These are phyloP conservation scores for Lycium ferocissimum DNA, from an alignment of 257 asterid species.

Conservation along the genomic window DNA sequence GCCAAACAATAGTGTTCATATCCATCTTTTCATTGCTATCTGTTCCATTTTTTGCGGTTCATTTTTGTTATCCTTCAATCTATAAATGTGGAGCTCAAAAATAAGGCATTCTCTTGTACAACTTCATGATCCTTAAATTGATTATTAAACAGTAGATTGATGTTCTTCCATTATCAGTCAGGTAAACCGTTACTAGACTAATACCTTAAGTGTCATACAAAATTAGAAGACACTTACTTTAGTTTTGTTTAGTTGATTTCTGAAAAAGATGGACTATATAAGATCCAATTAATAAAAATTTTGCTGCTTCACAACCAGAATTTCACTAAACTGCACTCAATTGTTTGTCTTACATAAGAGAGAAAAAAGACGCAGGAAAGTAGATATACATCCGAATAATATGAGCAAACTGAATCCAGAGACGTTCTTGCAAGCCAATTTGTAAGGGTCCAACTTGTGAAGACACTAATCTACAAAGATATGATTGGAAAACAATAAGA, in stretches of 20 bases:
- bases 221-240: neutral
- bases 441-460: neutral
- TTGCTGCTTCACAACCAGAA: neutral
- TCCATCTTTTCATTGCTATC: neutral
- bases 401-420: neutral
- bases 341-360: neutral
- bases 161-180: slow-evolving; percentile 13
- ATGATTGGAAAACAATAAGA: neutral
- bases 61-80: neutral
- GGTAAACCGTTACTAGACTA: neutral
- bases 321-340: neutral
- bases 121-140: neutral
- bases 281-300: neutral
- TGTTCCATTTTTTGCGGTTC: neutral
- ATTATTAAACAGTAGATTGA: neutral
- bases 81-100: neutral
- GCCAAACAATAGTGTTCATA: neutral
- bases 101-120: neutral
- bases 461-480: neutral
- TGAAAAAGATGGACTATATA: neutral
- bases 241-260: neutral
- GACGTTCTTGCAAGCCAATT: neutral
- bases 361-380: neutral
- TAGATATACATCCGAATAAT: neutral
- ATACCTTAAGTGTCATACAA: neutral